Evolutionary conservation across 2,329 filamentous ascomycete genomes (phyloP).

Genomic region (Alternaria triticina): DNA sequence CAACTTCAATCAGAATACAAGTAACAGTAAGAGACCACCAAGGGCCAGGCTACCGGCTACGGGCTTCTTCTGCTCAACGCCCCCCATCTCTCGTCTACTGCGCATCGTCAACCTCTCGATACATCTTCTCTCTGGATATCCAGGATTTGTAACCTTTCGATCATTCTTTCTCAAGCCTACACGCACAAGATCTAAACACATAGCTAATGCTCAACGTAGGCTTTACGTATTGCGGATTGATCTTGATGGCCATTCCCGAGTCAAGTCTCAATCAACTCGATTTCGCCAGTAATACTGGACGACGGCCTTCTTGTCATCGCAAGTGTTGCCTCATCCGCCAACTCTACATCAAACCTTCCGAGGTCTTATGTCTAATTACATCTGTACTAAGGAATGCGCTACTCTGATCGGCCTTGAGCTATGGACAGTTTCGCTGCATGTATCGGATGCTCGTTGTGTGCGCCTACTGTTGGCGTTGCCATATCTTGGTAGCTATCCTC

Average conservation of each 20-base stretch:
- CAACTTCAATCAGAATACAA: not conserved
- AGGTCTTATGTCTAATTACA: accelerated
- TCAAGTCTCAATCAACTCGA: no score
- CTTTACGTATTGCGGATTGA: no score
- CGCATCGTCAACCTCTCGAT: not conserved
- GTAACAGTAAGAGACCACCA: not conserved
- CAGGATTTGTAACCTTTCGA: not conserved
- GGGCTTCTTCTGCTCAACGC: no score
- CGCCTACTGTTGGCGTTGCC: not conserved
- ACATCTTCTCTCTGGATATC: not conserved
- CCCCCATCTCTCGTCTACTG: no score
- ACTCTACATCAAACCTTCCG: not conserved
- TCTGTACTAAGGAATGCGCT: no score
- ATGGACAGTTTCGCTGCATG: not conserved
- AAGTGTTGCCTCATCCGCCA: accelerated
- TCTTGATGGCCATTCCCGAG: no score
- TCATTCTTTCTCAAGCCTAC: not conserved
- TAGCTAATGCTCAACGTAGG: no score
- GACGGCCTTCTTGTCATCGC: not conserved
- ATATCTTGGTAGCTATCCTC: not conserved
- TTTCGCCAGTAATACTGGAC: no score
- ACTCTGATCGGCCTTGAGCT: not conserved
- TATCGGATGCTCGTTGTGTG: accelerated
- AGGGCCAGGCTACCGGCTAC: not conserved
- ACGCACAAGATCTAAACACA: no score